Conservation (phyloP, 441 rosid species). For the Rhodomyrtus psidioides region DNA sequence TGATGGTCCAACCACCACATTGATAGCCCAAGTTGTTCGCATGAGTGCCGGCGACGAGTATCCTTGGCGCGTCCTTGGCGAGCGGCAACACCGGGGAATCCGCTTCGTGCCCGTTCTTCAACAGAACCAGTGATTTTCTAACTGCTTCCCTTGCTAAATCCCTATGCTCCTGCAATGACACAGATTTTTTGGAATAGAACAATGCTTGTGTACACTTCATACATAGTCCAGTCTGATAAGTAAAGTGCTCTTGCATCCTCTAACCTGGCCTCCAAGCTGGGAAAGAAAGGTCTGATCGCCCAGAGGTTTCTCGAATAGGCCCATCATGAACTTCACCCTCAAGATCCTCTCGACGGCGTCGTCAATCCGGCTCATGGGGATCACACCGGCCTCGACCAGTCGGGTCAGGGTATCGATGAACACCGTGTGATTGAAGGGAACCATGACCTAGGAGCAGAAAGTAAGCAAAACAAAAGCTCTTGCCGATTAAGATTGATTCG, state of each 20-base stretch:
- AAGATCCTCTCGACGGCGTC: constrained; percentile 2
- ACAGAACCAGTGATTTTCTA: constrained; percentile 4
- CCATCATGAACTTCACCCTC: constrained; percentile 6
- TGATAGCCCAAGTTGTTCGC: constrained; percentile 7
- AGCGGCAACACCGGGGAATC: background rate
- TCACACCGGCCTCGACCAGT: background rate
- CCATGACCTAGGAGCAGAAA: background rate
- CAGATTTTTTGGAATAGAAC: background rate
- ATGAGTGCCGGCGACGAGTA: constrained; percentile 8
- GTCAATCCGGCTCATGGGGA: constrained; percentile 6
- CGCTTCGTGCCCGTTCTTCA: constrained; percentile 1
- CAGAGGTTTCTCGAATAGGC: constrained; percentile 3
- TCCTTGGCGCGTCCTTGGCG: background rate
- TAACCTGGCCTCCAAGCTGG: constrained; percentile 4
- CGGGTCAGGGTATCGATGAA: background rate
- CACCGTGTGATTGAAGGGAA: background rate
- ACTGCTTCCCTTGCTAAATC: constrained; percentile 9
- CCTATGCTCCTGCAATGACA: background rate
- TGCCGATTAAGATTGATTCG: background rate
- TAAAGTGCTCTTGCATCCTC: background rate
- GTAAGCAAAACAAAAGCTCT: background rate
- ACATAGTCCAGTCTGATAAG: background rate
- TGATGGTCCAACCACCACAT: constrained; percentile 7
- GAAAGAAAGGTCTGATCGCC: background rate
- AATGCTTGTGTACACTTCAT: background rate